Evolutionary conservation across 768 basidiomycete genomes (phyloP).

Genomic region (Lactarius sp.): DNA sequence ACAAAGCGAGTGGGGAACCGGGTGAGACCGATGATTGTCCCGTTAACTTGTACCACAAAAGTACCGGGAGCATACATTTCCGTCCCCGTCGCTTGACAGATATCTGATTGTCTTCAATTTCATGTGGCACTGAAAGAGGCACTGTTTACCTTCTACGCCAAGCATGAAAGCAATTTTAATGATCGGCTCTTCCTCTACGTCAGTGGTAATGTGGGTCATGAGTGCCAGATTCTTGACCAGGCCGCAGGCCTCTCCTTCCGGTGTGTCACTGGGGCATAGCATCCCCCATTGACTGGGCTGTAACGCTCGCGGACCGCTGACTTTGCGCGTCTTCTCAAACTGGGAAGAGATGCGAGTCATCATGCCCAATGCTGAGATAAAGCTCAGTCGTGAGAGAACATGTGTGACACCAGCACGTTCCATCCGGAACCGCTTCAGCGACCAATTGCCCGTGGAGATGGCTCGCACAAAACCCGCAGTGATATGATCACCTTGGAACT

Average conservation of each 20-base stretch:
- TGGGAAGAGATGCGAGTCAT: conserved; percentile 99
- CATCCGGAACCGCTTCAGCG: conserved; percentile 98
- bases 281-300: conserved; percentile 99
- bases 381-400: conserved; percentile 89
- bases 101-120: conserved; percentile 51
- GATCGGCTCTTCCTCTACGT: conserved; percentile 94
- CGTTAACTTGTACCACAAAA: conserved; percentile 96
- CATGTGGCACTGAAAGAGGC: not conserved
- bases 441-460: conserved; percentile 99
- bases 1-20: conserved; percentile 84
- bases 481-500: conserved; percentile 94
- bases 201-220: conserved; percentile 99
- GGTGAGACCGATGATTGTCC: conserved; percentile 90
- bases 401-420: conserved; percentile 98
- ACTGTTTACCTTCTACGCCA: conserved; percentile 83
- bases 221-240: conserved; percentile 97
- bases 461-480: conserved; percentile 95
- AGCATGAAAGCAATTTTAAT: conserved; percentile 86
- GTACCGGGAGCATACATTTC: conserved; percentile 94
- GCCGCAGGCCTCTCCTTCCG: conserved; percentile 99
- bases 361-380: conserved; percentile 98
- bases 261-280: conserved; percentile 96
- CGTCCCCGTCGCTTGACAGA: conserved; percentile 84
- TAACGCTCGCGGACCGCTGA: conserved; percentile 92
- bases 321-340: conserved; percentile 99